These are phyloP conservation scores for Trypanosomatidae sp. DNA, from an alignment of 208 protist species.

Conservation along the genomic window DNA sequence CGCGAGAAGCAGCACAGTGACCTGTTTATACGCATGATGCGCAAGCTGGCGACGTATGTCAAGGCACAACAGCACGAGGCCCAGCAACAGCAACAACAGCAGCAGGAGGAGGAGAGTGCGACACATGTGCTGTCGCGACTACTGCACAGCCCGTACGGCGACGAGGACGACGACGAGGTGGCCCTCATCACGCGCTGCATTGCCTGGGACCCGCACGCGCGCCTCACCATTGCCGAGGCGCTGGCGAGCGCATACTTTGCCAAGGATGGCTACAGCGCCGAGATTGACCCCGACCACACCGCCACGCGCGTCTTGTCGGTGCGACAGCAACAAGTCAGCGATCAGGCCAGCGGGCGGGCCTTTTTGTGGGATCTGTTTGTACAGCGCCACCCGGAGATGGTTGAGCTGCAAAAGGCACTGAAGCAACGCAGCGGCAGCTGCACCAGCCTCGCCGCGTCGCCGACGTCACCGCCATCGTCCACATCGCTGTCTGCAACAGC, in stretches of 20 bases:
- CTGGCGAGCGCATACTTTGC: conserved; percentile 72
- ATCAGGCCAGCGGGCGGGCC: conserved; percentile 39
- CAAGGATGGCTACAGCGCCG: conserved; percentile 49
- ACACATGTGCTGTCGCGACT: conserved; percentile 17
- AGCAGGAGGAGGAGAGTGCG: background rate
- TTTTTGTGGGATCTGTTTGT: conserved; percentile 74
- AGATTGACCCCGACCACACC: conserved; percentile 47
- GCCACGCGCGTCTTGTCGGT: conserved; percentile 36
- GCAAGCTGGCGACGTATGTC: conserved; percentile 1
- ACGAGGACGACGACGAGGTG: conserved; percentile 62
- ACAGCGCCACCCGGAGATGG: conserved; percentile 63
- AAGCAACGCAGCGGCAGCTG: conserved; percentile 9
- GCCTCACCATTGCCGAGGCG: conserved; percentile 53
- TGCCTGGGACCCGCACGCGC: conserved; percentile 48
- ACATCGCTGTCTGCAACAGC: background rate
- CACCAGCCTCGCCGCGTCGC: background rate
- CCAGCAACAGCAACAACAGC: conserved; percentile 3
- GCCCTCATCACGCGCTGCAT: conserved; percentile 54
- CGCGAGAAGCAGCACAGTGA: conserved; percentile 24
- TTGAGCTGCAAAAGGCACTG: conserved; percentile 39
- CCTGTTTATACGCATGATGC: conserved; percentile 20
- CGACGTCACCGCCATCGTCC: background rate
- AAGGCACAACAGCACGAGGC: conserved; percentile 8
- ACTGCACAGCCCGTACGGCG: conserved; percentile 39
- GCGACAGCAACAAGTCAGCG: conserved; percentile 29